Evolutionary conservation across 2,329 filamentous ascomycete genomes (phyloP), one percentile per base, ranked within the genome.

Genomic region (Alternaria sp.): DNA sequence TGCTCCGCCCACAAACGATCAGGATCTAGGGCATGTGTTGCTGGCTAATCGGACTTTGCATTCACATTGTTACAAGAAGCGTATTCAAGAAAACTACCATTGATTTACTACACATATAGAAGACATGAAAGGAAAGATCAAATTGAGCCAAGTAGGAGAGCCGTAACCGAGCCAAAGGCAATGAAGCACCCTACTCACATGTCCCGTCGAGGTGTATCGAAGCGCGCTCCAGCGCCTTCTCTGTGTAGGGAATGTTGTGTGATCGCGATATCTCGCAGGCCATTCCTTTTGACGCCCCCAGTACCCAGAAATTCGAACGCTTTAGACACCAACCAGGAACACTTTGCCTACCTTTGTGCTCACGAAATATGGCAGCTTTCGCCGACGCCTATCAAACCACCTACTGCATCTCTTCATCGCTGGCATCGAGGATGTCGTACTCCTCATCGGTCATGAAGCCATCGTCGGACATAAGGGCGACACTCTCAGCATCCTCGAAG

Each of bases 371-470:
- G n/a, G 7, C 32, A 51, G 54, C 53, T 23, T 19, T 23, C 17
- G 19, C 26, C 9, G 21, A 43, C 43, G n/a, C 25, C 10, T 25
- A 26, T 44, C 7, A 21, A 8, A 25, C 32, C 25, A 28, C 54
- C 56, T 61, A 73, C 47, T 58, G 61, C 64, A 73, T 70, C 60
- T 98, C 95, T 79, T 97, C 92, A 70, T 98, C 95, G 62, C 93
- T 97, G 46, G 93, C 95, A 82, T 97, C 93, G 49, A 98, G 88
- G 69, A 98, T 94, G 75, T 99, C 96, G 79, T 98, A 99, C 82
- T 99, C 96, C 80, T 98, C 96, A 68, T 99, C 96, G 0, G 96
- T 98, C 85, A 97, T 83, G 85, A 97, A 97, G 12, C 90, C 92
- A 50, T 90, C 89, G n/a, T 88, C 88, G 19, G 80, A 80, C 49